phyloP scores from a whole-genome alignment of 768 basidiomycete genomes.

The Psilocybe cubensis region DNA sequence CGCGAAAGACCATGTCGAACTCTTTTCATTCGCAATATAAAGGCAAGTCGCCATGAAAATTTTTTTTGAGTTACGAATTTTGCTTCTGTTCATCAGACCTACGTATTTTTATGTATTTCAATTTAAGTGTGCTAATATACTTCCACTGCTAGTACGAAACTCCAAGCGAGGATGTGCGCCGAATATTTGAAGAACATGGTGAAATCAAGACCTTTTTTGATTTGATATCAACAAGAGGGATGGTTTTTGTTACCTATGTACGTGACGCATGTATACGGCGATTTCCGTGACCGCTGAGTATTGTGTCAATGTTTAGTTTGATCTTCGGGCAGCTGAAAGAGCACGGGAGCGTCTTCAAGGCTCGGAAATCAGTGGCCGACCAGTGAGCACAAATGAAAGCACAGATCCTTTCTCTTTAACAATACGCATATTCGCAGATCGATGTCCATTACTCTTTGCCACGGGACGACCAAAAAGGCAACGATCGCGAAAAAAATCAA shows the following conservation, averaged over 20 bases:
- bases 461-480: constrained; percentile 78
- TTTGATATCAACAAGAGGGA: constrained; percentile 91
- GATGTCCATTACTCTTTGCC: constrained; percentile 98
- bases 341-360: constrained; percentile 92
- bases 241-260: constrained; percentile 99
- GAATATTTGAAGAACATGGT: constrained; percentile 89
- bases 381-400: constrained; percentile 62
- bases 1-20: constrained; percentile 95
- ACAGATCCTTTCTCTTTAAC: constrained; percentile 19
- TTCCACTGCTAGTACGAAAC: constrained; percentile 82
- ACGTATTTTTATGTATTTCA: constrained; percentile 7
- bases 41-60: constrained; percentile 64
- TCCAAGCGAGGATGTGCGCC: constrained; percentile 81
- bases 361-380: constrained; percentile 83
- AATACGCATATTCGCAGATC: constrained; percentile 61
- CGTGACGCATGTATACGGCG: constrained; percentile 38
- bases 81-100: constrained; percentile 11
- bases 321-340: constrained; percentile 89
- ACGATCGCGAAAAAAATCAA: constrained; percentile 82
- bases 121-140: constrained; percentile 21
- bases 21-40: constrained; percentile 96
- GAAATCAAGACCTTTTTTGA: constrained; percentile 98
- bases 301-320: constrained; percentile 59
- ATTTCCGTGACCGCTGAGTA: constrained; percentile 17
- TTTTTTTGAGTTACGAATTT: constrained; percentile 15